Evolutionary conservation across 805 yeast genomes (phyloP).

Genomic region (Yamadazyma takamatsuzukensis): DNA sequence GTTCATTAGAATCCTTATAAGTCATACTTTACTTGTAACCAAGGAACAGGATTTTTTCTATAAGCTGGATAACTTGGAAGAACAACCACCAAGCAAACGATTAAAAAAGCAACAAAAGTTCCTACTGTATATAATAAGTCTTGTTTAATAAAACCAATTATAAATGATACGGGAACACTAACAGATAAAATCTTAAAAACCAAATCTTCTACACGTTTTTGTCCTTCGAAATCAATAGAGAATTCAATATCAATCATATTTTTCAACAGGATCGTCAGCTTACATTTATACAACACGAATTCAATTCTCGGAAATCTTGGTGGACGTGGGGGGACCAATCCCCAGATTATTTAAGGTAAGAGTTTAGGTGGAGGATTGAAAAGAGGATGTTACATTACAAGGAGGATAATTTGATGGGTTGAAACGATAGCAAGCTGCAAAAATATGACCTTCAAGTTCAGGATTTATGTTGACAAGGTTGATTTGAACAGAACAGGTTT

Average conservation of each 20-base stretch:
- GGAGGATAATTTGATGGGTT: too few species aligned
- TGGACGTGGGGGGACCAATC: too few species aligned
- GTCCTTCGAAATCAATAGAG: slow-evolving; percentile 54
- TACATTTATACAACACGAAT: too few species aligned
- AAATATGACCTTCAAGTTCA: too few species aligned
- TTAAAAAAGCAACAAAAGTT: slow-evolving; percentile 32
- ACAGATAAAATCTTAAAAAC: slow-evolving; percentile 20
- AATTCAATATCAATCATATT: slow-evolving; percentile 21
- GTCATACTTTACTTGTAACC: slow-evolving; percentile 37
- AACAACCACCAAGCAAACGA: slow-evolving; percentile 28
- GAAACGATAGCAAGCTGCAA: too few species aligned
- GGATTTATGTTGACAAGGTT: too few species aligned
- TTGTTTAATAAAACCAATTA: slow-evolving; percentile 47
- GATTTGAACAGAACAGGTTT: too few species aligned
- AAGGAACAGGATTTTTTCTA: slow-evolving; percentile 46
- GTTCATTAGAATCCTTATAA: slow-evolving; percentile 12
- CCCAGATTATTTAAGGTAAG: too few species aligned
- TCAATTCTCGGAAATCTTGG: slow-evolving; percentile 1
- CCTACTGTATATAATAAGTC: slow-evolving; percentile 38
- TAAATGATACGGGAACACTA: slow-evolving; percentile 37
- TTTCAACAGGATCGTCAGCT: too few species aligned
- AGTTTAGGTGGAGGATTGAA: too few species aligned
- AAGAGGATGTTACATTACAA: too few species aligned
- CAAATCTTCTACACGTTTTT: slow-evolving; percentile 37
- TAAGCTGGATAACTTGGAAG: slow-evolving; percentile 61